Percentiles rank a stretch among this genome's conserved stretches.
Evolutionary conservation across 441 rosid genomes (phyloP).

Genomic region (Capsella rubella): DNA sequence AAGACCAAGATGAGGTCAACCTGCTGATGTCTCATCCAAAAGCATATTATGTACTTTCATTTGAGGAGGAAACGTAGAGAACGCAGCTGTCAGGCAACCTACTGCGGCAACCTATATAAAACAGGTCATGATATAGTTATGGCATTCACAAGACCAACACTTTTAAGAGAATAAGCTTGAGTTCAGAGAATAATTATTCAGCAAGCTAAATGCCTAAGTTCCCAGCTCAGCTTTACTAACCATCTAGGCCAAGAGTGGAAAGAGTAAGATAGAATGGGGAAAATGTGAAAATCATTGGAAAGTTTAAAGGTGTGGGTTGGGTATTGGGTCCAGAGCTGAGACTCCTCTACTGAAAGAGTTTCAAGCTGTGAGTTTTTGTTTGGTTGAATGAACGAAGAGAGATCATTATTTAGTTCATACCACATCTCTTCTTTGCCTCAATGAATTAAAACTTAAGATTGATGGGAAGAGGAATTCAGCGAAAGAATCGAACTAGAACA

Average conservation of each 20-base stretch:
- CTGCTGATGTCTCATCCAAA: slow-evolving; percentile 63
- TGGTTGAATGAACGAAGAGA: slow-evolving; percentile 14
- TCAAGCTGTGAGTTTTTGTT: slow-evolving; percentile 13
- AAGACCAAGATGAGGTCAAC: slow-evolving; percentile 48
- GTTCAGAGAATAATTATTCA: slow-evolving; percentile 22
- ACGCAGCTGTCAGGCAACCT: slow-evolving; percentile 81
- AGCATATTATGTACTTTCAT: slow-evolving; percentile 69
- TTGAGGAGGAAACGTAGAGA: slow-evolving; percentile 74
- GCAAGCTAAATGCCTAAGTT: slow-evolving; percentile 18
- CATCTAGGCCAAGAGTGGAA: slow-evolving; percentile 17
- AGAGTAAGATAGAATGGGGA: not conserved
- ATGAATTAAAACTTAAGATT: slow-evolving; percentile 8
- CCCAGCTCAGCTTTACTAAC: slow-evolving; percentile 10
- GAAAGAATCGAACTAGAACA: slow-evolving; percentile 21
- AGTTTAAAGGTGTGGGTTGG: slow-evolving; percentile 3
- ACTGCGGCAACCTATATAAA: slow-evolving; percentile 72
- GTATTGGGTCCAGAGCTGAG: slow-evolving; percentile 23
- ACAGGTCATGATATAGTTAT: slow-evolving; percentile 25
- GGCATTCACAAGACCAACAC: slow-evolving; percentile 17
- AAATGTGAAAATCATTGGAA: slow-evolving; percentile 16
- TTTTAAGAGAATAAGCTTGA: slow-evolving; percentile 12
- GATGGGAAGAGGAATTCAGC: not conserved
- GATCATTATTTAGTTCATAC: slow-evolving; percentile 24
- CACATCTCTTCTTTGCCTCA: slow-evolving; percentile 20
- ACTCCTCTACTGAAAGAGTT: slow-evolving; percentile 3